phyloP scores from a whole-genome alignment of 441 rosid genomes.

The Theobroma grandiflorum region DNA sequence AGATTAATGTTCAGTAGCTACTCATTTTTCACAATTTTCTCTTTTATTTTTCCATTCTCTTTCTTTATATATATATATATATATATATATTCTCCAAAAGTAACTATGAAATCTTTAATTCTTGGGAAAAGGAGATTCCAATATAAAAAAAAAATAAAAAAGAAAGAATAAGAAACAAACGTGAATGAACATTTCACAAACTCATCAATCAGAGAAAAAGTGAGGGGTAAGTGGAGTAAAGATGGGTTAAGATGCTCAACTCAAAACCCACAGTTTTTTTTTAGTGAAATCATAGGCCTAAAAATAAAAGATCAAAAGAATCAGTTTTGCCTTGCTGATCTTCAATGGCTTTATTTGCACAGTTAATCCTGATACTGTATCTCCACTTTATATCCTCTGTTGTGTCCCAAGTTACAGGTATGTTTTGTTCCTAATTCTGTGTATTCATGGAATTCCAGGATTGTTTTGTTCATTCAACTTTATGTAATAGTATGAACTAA shows the following conservation, averaged over 20 bases:
- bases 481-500: neutral
- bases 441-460: slow-evolving; percentile 23
- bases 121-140: slow-evolving; percentile 51
- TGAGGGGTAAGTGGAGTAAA: slow-evolving; percentile 29
- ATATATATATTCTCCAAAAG: slow-evolving; percentile 16
- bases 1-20: neutral
- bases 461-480: neutral
- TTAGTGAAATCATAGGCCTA: slow-evolving; percentile 24
- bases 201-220: slow-evolving; percentile 41
- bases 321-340: slow-evolving; percentile 33
- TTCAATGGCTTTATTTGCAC: slow-evolving; percentile 65
- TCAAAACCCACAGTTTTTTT: slow-evolving; percentile 16
- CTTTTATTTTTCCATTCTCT: slow-evolving; percentile 2
- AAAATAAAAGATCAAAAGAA: slow-evolving; percentile 26
- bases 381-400: slow-evolving; percentile 50
- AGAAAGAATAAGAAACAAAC: slow-evolving; percentile 34
- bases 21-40: neutral
- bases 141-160: slow-evolving; percentile 15
- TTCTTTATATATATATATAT: slow-evolving; percentile 21
- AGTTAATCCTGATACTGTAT: slow-evolving; percentile 39
- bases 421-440: slow-evolving; percentile 40
- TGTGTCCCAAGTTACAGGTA: slow-evolving; percentile 82
- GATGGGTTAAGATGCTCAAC: slow-evolving; percentile 32
- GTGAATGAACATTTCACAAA: slow-evolving; percentile 40
- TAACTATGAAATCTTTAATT: slow-evolving; percentile 37